A percentile compares a stretch with the other conserved stretches of the same genome.
These are phyloP conservation scores for Dactylellina parvicollis DNA, from an alignment of 2,329 filamentous ascomycete genomes.

Conservation along the genomic window DNA sequence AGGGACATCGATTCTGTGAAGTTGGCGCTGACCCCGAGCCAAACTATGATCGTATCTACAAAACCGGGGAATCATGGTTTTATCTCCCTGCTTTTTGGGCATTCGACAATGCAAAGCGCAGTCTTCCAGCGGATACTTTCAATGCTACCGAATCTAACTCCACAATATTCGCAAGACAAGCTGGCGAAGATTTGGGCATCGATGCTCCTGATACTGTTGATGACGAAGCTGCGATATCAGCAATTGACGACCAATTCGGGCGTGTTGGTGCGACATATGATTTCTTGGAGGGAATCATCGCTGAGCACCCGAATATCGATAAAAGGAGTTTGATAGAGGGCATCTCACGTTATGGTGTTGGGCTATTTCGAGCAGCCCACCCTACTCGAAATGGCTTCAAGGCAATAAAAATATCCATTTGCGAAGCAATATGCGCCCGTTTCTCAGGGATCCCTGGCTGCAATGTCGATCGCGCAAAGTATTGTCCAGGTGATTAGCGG, in stretches of 20 bases:
- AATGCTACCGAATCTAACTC: not conserved
- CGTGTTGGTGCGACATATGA: not conserved
- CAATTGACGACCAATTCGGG: not conserved
- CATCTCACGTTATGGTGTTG: not conserved
- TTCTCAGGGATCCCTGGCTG: not conserved
- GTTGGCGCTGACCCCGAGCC: not conserved
- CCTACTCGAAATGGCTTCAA: not conserved
- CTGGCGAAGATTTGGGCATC: not conserved
- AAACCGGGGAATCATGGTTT: constrained; percentile 6
- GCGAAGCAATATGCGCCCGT: constrained; percentile 2
- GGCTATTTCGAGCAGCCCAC: not conserved
- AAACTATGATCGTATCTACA: constrained; percentile 8
- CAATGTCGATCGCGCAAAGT: too few relatives aligned
- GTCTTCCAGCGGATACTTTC: not conserved
- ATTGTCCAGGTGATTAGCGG: too few relatives aligned
- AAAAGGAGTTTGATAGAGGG: not conserved
- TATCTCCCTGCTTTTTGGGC: constrained; percentile 14
- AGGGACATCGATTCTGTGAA: constrained; percentile 17
- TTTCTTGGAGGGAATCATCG: not conserved
- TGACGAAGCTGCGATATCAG: not conserved
- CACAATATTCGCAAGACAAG: not conserved
- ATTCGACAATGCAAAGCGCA: not conserved
- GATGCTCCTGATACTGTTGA: constrained; percentile 7
- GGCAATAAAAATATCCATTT: not conserved
- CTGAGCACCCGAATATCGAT: not conserved